Evolutionary conservation across 2,329 filamentous ascomycete genomes (phyloP), one percentile per base, ranked within the genome.

Genomic region (Aspergillus sp.): DNA sequence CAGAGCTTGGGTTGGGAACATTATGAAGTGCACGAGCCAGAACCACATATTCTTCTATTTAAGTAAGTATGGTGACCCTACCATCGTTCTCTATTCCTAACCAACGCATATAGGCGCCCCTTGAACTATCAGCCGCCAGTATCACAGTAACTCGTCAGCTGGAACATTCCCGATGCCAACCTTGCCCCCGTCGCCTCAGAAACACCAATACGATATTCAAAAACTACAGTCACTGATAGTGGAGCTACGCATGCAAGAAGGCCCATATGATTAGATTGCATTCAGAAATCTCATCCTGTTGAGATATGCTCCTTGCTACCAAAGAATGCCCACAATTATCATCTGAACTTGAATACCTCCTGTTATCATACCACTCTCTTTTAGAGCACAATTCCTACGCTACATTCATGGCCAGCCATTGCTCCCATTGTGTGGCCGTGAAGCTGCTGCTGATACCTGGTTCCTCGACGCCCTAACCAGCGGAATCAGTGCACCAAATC

Each of bases 1-100:
- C 74, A 98, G 93, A 98, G 94, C 82, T 83, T 99, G 72, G 95
- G 95, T 60, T 99, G 95, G 95, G 94, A 98, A 77, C 95, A 99
- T 78, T 99, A 99, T 76, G 95, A 99, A 79, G 95, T 99, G 57
- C 95, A 99, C 78, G 95, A 98, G 78, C 95, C 95, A 47, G 95
- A 99, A 81, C 95, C 95, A 66, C 95, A 99, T 78, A 99, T 99
- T 72, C 85, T 99, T 58, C 86, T 99, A 32, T 99, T 99, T 86
- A 99, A 99, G 94, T 97, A 81, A 78, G 91, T 83, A 41, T 43
- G 39, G 13, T 50, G 61, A 63, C 30, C 59, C 60, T 47, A 63
- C 62, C 36, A 55, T 62, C 63, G 64, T 73, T 66, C 68, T 65
- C 55, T 67, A 58, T 60, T 69, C 61, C 63, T 72, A 59, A 67